Percentiles rank a stretch among this genome's conserved stretches.
Evolutionary conservation across 768 basidiomycete species (phyloP).

Genomic region (Rhodocollybia butyracea): DNA sequence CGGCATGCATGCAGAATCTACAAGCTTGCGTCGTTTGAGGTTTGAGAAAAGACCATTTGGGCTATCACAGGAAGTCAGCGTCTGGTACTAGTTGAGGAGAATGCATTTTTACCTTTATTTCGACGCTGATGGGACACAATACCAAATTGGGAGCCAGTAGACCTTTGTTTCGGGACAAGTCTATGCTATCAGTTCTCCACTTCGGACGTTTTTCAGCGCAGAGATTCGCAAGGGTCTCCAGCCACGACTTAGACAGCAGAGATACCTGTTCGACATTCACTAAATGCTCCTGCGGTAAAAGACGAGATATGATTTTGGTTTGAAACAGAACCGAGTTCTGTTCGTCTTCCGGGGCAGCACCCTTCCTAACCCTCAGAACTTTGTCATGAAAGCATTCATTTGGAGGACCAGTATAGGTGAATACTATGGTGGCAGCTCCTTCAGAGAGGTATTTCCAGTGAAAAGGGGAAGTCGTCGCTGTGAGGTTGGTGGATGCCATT

Average conservation of each 20-base stretch:
- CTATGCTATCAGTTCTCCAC: conserved; percentile 53
- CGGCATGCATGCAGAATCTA: conserved; percentile 84
- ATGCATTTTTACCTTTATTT: conserved; percentile 73
- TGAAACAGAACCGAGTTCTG: conserved; percentile 48
- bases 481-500: background rate
- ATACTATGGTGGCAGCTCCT: conserved; percentile 90
- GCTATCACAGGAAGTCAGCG: conserved; percentile 42
- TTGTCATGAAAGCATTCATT: conserved; percentile 53
- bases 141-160: conserved; percentile 82
- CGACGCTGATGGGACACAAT: conserved; percentile 61
- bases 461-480: conserved; percentile 26
- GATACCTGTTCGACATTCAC: conserved; percentile 54
- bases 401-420: conserved; percentile 66
- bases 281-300: conserved; percentile 62
- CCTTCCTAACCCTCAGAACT: conserved; percentile 78
- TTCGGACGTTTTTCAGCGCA: conserved; percentile 53
- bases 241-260: conserved; percentile 53
- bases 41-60: conserved; percentile 94
- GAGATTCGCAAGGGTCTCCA: conserved; percentile 44
- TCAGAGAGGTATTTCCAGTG: conserved; percentile 89
- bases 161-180: conserved; percentile 49
- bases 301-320: conserved; percentile 52
- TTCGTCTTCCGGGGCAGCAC: conserved; percentile 25
- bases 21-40: conserved; percentile 56
- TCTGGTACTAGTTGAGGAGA: background rate